A percentile compares a stretch with the other conserved stretches of the same genome.
phyloP scores from a whole-genome alignment of 352 stramenopile species.

The Phytopythium cucurbitacearum region DNA sequence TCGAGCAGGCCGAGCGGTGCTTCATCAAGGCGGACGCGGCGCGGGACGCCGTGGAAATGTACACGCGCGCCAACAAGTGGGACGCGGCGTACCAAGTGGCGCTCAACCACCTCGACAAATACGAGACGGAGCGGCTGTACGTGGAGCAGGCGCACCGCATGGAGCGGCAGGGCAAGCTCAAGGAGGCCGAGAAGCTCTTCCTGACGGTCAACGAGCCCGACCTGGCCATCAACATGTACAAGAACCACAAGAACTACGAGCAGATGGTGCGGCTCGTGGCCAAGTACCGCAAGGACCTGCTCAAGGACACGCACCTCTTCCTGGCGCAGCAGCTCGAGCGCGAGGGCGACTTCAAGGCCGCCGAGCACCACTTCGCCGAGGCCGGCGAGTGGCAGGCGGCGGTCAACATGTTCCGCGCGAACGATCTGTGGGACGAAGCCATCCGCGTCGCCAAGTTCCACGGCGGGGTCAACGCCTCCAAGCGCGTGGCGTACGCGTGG shows the following conservation, averaged over 20 bases:
- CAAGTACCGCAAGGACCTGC: slow-evolving; percentile 90
- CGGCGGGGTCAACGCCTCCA: slow-evolving; percentile 88
- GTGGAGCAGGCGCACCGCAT: slow-evolving; percentile 92
- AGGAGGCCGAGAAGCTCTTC: slow-evolving; percentile 93
- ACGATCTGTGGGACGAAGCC: slow-evolving; percentile 94
- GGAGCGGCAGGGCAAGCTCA: slow-evolving; percentile 86
- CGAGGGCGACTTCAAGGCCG: slow-evolving; percentile 90
- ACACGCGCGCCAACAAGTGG: slow-evolving; percentile 91
- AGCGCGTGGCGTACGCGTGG: slow-evolving; percentile 92
- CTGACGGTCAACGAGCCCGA: slow-evolving; percentile 91
- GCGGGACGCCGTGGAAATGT: slow-evolving; percentile 93
- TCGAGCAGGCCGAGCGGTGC: slow-evolving; percentile 88
- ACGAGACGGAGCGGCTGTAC: slow-evolving; percentile 90
- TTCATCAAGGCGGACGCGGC: slow-evolving; percentile 90
- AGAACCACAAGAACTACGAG: slow-evolving; percentile 94
- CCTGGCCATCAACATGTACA: slow-evolving; percentile 96
- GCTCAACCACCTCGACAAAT: slow-evolving; percentile 89
- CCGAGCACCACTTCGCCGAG: slow-evolving; percentile 92
- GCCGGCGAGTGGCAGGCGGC: slow-evolving; percentile 90
- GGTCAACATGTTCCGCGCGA: slow-evolving; percentile 94
- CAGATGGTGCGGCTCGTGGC: slow-evolving; percentile 93
- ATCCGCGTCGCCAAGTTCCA: slow-evolving; percentile 93
- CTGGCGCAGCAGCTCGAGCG: slow-evolving; percentile 92
- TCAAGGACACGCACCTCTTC: slow-evolving; percentile 93
- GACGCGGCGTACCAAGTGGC: slow-evolving; percentile 91